Evolutionary conservation across 345 rosid genomes (phyloP).

Genomic region (Toxicodendron radicans): DNA sequence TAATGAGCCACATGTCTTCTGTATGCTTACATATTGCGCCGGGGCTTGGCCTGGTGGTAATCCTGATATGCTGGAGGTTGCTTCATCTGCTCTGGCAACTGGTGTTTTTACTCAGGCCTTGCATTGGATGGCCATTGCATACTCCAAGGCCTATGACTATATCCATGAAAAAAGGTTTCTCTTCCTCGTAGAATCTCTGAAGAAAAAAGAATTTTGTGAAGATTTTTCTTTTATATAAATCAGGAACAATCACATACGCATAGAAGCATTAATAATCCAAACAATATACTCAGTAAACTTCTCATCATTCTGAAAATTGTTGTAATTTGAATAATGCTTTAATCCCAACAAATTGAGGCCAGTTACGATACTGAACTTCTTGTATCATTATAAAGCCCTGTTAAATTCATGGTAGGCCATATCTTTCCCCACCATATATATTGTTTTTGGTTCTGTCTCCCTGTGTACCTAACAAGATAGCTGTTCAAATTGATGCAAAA

Average conservation of each 20-base stretch:
- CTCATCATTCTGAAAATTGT: background rate
- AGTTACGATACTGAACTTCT: background rate
- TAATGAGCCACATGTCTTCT: constrained; percentile 90
- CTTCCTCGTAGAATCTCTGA: constrained; percentile 5
- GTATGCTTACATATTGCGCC: constrained; percentile 89
- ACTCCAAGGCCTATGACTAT: constrained; percentile 75
- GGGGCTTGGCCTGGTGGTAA: constrained; percentile 99
- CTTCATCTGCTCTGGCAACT: constrained; percentile 81
- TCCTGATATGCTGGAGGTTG: constrained; percentile 89
- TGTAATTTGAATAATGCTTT: background rate
- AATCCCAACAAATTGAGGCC: background rate
- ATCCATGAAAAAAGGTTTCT: constrained; percentile 66
- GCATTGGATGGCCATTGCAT: constrained; percentile 89
- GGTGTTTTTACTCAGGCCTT: constrained; percentile 82
- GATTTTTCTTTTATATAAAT: background rate
- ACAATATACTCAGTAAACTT: background rate
- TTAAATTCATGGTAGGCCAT: background rate
- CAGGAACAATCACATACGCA: background rate
- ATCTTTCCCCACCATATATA: background rate
- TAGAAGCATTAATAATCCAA: background rate
- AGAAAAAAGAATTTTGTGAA: constrained; percentile 1
- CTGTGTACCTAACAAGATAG: background rate
- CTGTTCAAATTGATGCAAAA: background rate
- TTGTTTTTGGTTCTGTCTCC: background rate
- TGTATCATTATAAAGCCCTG: background rate